Conservation (phyloP, 768 basidiomycete genomes). For the Auriscalpium microsporum region DNA sequence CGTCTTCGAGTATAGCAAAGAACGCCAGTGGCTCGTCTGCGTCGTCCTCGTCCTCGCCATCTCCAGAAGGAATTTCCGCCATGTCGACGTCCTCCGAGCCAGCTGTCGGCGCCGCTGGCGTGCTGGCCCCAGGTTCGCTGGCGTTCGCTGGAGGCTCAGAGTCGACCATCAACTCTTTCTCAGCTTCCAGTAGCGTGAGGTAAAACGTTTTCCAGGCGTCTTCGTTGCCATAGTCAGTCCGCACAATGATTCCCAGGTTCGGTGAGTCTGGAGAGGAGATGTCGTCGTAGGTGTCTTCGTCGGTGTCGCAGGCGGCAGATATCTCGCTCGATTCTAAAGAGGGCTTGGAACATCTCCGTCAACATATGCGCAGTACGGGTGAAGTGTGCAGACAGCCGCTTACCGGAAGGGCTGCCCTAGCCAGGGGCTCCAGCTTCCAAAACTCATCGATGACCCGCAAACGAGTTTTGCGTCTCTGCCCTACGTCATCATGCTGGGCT, state of each 20-base stretch:
- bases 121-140: slow-evolving; percentile 14
- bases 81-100: slow-evolving; percentile 15
- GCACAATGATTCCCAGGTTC: slow-evolving; percentile 55
- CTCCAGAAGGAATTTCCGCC: slow-evolving; percentile 25
- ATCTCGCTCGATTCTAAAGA: background rate
- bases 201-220: slow-evolving; percentile 54
- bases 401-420: background rate
- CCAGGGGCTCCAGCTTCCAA: slow-evolving; percentile 5
- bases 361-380: background rate
- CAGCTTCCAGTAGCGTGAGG: slow-evolving; percentile 40
- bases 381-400: background rate
- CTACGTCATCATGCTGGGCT: background rate
- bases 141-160: slow-evolving; percentile 1
- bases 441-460: slow-evolving; percentile 5
- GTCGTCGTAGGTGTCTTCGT: slow-evolving; percentile 49
- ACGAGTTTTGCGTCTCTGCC: background rate
- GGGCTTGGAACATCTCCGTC: background rate
- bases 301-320: slow-evolving; percentile 20
- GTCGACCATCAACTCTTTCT: slow-evolving; percentile 43
- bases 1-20: slow-evolving; percentile 42
- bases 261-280: slow-evolving; percentile 35
- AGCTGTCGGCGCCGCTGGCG: slow-evolving; percentile 15
- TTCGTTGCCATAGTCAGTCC: slow-evolving; percentile 66
- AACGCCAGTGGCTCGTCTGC: slow-evolving; percentile 30
- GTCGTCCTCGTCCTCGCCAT: slow-evolving; percentile 20